Percentiles rank a stretch among this genome's conserved stretches.
Conservation (phyloP, 148 eudicot species). For the Diospyros kaki region DNA sequence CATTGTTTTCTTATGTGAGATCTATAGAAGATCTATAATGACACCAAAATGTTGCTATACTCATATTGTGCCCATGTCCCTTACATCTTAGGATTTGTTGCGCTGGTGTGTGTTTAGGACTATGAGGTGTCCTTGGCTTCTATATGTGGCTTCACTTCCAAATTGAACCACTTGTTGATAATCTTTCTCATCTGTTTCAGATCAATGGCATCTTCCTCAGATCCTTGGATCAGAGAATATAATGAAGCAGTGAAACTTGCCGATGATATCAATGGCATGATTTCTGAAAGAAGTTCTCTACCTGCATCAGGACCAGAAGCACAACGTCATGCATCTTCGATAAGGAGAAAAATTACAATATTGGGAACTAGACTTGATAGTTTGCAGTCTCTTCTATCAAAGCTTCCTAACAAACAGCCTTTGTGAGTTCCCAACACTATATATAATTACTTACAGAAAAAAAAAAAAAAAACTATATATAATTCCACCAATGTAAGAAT, state of each 20-base stretch:
- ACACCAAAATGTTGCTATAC: not conserved
- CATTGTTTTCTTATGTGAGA: not conserved
- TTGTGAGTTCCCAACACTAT: conserved; percentile 46
- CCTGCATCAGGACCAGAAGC: conserved; percentile 60
- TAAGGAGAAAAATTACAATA: conserved; percentile 79
- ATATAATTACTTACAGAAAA: too few species aligned
- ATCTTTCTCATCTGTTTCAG: conserved; percentile 10
- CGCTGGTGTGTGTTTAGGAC: not conserved
- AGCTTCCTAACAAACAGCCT: conserved; percentile 66
- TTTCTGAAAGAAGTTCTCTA: conserved; percentile 62
- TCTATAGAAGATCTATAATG: not conserved
- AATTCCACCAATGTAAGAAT: not conserved
- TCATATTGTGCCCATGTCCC: not conserved
- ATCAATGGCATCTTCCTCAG: conserved; percentile 65
- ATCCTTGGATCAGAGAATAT: conserved; percentile 79
- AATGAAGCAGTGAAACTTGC: conserved; percentile 76
- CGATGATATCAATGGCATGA: conserved; percentile 70
- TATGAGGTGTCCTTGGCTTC: not conserved
- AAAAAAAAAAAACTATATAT: too few species aligned
- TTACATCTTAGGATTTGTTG: not conserved
- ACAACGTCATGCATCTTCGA: conserved; percentile 75
- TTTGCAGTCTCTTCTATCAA: conserved; percentile 58
- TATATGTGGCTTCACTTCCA: not conserved
- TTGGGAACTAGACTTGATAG: conserved; percentile 86
- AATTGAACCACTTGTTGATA: not conserved